Evolutionary conservation across 2,329 filamentous ascomycete species (phyloP), one percentile per base, ranked within the genome.

Genomic region (Xylaria sp.): DNA sequence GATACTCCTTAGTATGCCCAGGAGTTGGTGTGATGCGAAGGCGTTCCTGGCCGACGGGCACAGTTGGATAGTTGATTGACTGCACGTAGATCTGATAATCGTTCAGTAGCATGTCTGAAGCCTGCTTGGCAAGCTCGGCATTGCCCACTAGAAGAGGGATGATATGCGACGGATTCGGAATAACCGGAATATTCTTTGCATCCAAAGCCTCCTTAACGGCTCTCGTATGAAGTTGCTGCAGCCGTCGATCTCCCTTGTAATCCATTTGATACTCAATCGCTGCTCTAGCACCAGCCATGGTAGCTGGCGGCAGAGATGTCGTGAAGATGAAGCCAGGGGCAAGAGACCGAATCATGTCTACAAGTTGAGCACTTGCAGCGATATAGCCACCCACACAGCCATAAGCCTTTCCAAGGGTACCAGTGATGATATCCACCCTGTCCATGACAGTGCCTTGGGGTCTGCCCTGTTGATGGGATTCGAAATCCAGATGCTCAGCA

Each of bases 291-390:
- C 96, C 96, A 23, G 96, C 94, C 96, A 99, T 99, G 71, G 94
- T 97, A 15, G 96, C 94, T 0, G 96, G 96, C 4, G 96, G 96
- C 13, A 99, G 89, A 10, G 94, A 97, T 5, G 96, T 99, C 56
- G 96, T 99, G 84, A 99, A 99, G 81, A 99, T 99, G 84, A 99
- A 99, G 33, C 96, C 96, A 4, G 96, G 94, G 1, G 96, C 96
- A 48, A 98, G 89, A 9, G 96, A 98, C 61, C 96, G 93, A 76
- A 99, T 92, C 70, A 93, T 92, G 81, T 99, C 96, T 40, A 99
- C 92, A 75, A 99, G 87, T 78, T 92, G 92, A 62, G 89, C 83
- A 69, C 92, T 97, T 61, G 93, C 96, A 42, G 96, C 96, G 78
- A 99, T 98, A 83, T 99, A 99, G 68, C 96, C 96, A 75, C 96